These are phyloP conservation scores for Fusarium globosum DNA, from an alignment of 2,329 filamentous ascomycete species.

Conservation along the genomic window DNA sequence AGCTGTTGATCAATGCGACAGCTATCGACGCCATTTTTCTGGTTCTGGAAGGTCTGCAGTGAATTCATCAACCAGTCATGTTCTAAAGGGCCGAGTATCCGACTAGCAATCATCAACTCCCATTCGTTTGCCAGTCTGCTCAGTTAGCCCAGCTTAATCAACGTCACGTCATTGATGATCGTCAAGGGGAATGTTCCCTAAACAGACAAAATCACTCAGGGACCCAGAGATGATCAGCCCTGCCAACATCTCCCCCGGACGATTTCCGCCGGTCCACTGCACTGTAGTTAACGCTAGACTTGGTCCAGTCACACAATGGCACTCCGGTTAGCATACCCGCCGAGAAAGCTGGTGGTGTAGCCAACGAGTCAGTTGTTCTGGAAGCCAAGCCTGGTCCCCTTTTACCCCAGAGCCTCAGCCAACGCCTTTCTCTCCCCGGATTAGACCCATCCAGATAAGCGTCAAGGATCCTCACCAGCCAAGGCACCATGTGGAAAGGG, in stretches of 20 bases:
- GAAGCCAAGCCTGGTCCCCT: not conserved
- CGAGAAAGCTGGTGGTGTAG: not conserved
- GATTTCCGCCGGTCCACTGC: not conserved
- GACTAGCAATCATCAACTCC: fast-evolving
- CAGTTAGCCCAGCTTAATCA: not conserved
- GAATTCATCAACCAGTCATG: not conserved
- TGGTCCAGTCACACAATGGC: not conserved
- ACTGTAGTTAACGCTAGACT: not conserved
- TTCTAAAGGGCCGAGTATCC: not conserved
- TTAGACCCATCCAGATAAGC: constrained; percentile 2
- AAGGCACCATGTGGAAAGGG: not conserved
- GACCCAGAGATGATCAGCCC: not conserved
- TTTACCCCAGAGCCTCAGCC: constrained; percentile 23
- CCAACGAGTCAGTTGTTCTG: constrained; percentile 23
- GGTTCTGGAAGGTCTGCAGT: not conserved
- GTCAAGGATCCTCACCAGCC: not conserved
- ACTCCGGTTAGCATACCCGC: not conserved
- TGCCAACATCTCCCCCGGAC: not conserved
- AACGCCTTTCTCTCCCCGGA: constrained; percentile 4
- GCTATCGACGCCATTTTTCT: constrained; percentile 1
- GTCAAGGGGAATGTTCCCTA: not conserved
- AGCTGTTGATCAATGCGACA: not conserved
- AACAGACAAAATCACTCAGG: not conserved
- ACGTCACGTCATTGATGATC: not conserved
- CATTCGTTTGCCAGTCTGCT: not conserved